These are phyloP conservation scores for Syncephalis plumigaleata DNA, from an alignment of 371 early-diverging fungal species.

Conservation along the genomic window DNA sequence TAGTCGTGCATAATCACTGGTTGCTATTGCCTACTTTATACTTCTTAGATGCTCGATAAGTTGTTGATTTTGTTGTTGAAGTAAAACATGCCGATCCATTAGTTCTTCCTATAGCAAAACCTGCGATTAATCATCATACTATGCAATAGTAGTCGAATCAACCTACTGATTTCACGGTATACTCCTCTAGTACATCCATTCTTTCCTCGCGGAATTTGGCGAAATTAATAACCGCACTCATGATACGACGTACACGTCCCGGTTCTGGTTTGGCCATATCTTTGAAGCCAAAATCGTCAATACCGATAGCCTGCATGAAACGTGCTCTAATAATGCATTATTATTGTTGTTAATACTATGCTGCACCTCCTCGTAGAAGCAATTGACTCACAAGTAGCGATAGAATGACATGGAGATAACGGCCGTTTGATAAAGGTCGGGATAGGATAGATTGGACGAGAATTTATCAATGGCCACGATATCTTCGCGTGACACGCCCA, in stretches of 20 bases:
- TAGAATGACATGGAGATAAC: background rate
- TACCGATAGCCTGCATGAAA: constrained; percentile 44
- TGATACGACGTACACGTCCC: constrained; percentile 30
- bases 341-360: background rate
- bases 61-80: no score
- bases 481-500: constrained; percentile 28
- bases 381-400: background rate
- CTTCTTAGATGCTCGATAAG: no score
- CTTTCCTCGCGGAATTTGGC: constrained; percentile 73
- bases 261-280: constrained; percentile 61
- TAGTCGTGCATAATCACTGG: no score
- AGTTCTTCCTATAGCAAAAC: no score
- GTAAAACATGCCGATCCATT: no score
- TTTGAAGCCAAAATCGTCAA: constrained; percentile 44
- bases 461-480: constrained; percentile 18
- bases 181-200: constrained; percentile 1
- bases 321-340: constrained; percentile 14
- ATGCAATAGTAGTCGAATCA: no score
- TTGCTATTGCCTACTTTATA: no score
- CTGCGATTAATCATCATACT: no score
- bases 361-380: no score
- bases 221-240: constrained; percentile 69
- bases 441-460: constrained; percentile 29
- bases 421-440: constrained; percentile 6
- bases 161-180: background rate